Evolutionary conservation across 2,329 filamentous ascomycete species (phyloP), one percentile per base, ranked within the genome.

Genomic region (Leptographium flavum): DNA sequence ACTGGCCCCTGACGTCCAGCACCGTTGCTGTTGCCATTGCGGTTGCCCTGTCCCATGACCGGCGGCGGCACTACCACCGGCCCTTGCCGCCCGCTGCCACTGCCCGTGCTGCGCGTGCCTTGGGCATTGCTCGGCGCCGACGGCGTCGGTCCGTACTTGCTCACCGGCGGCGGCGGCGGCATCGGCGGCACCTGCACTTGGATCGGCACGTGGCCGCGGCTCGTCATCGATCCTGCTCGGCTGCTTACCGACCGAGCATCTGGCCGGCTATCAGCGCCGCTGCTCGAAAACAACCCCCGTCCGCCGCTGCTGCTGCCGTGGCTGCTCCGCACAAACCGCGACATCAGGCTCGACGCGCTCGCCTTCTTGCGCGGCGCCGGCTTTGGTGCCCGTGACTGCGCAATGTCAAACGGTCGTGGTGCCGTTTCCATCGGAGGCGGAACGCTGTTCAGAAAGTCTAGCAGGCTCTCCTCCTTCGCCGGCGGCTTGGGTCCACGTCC

Each of bases 361-460:
- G 70, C 67, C 63, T 81, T 82, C 66, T 81, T 82, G 63, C 75
- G 79, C 8, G 75, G 67, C 5, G 56, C 55, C 46, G 58, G 59
- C 25, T 52, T 53, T 39, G 53, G 52, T 39, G 59, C 53, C 46
- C 58, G 60, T 15, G 53, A 51, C 27, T 62, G 56, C 3, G 58
- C 57, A 38, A 61, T 58, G 30, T 58, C 54, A 42, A 61, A 61
- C 11, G 58, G 59, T 28, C 58, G 58, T 27, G 59, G 56, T 0
- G 57, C 55, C 3, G 72, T 65, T 50, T 71, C 67, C 1, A 69
- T 64, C 1, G 82, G 81, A 6, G 83, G 83, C 33, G 81, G 72
- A 48, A 74, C 79, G 59, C 76, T 84, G 48, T 73, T 74, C 35
- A 88, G 60, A 56, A 88, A 88, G 51, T 88, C 83, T 28, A 81